Evolutionary conservation across 352 stramenopile species (phyloP).

Genomic region (Blastocystis sp.): DNA sequence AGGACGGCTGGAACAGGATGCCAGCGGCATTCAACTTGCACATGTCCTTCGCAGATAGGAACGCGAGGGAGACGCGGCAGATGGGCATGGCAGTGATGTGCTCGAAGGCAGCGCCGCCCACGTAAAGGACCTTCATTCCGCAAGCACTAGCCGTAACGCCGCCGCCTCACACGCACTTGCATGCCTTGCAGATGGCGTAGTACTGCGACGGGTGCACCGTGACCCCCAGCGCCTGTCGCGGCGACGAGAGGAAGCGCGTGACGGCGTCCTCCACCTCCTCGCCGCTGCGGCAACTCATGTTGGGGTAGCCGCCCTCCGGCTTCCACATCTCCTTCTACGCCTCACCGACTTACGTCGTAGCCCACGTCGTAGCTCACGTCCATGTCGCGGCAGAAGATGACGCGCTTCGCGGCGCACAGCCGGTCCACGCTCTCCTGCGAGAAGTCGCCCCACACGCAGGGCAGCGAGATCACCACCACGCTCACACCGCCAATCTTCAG

Average conservation of each 20-base stretch:
- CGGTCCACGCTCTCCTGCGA: not conserved
- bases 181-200: not conserved
- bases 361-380: slow-evolving; percentile 45
- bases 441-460: not conserved
- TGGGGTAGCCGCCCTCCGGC: slow-evolving; percentile 3
- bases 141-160: not conserved
- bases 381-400: slow-evolving; percentile 59
- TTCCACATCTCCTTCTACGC: slow-evolving; percentile 14
- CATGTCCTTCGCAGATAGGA: slow-evolving; percentile 23
- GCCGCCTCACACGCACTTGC: not conserved
- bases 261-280: not conserved
- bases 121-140: not conserved
- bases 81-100: slow-evolving; percentile 24
- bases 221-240: not conserved
- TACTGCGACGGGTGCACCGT: slow-evolving; percentile 38
- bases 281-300: not conserved
- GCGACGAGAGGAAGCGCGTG: not conserved
- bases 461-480: slow-evolving; percentile 10
- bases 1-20: slow-evolving; percentile 20
- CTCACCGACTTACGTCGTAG: not conserved
- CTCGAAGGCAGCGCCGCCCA: slow-evolving; percentile 24
- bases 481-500: not conserved
- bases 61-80: not conserved
- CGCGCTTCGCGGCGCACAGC: not conserved
- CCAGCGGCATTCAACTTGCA: slow-evolving; percentile 47